These are phyloP conservation scores for Saprolegnia diclina DNA, from an alignment of 352 stramenopile species.

Conservation along the genomic window DNA sequence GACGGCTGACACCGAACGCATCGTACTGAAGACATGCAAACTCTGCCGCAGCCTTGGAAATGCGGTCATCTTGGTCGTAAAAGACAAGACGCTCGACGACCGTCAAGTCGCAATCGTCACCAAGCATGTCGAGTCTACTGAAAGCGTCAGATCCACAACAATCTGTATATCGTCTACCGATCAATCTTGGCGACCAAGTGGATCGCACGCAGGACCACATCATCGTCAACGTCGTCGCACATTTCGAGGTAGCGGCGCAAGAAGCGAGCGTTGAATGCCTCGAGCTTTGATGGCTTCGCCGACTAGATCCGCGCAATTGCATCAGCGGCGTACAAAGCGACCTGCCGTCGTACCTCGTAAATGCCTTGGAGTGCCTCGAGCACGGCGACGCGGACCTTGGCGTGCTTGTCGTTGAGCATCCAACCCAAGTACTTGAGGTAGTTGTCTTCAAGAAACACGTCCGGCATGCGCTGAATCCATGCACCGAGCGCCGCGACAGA, in stretches of 20 bases:
- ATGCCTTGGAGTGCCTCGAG: constrained; percentile 75
- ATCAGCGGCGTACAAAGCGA: background rate
- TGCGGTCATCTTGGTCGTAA: constrained; percentile 55
- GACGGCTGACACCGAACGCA: constrained; percentile 58
- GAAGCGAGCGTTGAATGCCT: constrained; percentile 76
- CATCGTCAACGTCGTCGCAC: constrained; percentile 72
- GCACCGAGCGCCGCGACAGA: constrained; percentile 76
- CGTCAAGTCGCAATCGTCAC: constrained; percentile 64
- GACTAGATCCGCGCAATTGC: constrained; percentile 34
- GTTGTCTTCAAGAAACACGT: constrained; percentile 90
- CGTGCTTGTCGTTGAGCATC: constrained; percentile 90
- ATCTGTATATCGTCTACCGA: background rate
- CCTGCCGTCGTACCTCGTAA: constrained; percentile 43
- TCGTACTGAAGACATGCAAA: constrained; percentile 87
- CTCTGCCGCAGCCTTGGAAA: constrained; percentile 73
- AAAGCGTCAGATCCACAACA: too few relatives aligned
- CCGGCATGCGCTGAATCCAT: constrained; percentile 80
- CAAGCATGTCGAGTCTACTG: constrained; percentile 68
- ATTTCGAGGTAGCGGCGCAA: constrained; percentile 70
- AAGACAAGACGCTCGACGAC: constrained; percentile 80
- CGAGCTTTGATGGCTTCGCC: constrained; percentile 50
- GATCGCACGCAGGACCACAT: constrained; percentile 72
- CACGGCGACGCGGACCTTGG: constrained; percentile 72
- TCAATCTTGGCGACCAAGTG: constrained; percentile 34
- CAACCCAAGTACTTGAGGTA: constrained; percentile 96